Evolutionary conservation across 176 grass and related monocot genomes (phyloP).

Genomic region (Miscanthus lutarioriparius): DNA sequence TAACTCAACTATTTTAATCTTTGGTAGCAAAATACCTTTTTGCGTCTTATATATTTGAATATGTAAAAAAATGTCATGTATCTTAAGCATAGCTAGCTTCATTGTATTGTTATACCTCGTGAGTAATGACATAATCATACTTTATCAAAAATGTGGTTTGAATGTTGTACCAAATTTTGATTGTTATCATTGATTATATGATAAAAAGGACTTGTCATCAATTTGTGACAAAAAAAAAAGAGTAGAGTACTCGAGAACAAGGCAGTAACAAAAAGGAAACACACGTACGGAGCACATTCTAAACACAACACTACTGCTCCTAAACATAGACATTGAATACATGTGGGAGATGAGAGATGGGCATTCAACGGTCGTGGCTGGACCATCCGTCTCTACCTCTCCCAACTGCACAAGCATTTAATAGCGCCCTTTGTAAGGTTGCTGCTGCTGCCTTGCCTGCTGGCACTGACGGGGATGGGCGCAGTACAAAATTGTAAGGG

Average conservation of each 20-base stretch:
- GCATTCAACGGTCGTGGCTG: not conserved
- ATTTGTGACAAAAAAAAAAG: not conserved
- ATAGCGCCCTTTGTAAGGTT: not conserved
- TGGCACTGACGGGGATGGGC: not conserved
- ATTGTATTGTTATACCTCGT: too few species aligned
- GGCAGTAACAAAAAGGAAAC: not conserved
- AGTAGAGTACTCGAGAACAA: too few species aligned
- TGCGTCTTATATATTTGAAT: not conserved
- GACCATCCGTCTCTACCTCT: not conserved
- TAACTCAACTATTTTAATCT: not conserved
- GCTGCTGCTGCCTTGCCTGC: not conserved
- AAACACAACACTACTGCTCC: not conserved
- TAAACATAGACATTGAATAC: not conserved
- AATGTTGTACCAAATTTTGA: not conserved
- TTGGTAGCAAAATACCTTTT: not conserved
- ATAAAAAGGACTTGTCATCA: not conserved
- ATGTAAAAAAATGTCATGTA: not conserved
- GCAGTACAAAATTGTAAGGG: slow-evolving; percentile 15
- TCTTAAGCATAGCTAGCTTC: too few species aligned
- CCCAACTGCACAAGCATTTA: not conserved
- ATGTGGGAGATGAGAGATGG: not conserved
- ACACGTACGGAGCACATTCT: not conserved
- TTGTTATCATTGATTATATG: not conserved
- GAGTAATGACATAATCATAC: not conserved
- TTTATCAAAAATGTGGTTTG: not conserved